Evolutionary conservation across 108 stramenopile species (phyloP), one percentile per base, ranked within the genome.

Genomic region (Fragilaria radians): DNA sequence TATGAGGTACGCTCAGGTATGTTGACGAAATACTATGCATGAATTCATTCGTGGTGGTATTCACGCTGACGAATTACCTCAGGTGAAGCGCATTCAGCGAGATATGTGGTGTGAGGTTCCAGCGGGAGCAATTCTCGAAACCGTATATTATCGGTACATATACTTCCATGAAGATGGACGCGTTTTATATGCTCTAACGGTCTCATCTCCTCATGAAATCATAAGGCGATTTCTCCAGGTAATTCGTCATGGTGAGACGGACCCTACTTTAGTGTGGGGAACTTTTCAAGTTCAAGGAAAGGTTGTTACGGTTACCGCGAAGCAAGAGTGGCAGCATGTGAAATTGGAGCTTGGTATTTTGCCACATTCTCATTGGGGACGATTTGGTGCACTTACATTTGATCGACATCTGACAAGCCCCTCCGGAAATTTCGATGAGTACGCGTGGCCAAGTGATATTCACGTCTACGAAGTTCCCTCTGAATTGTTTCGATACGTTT

Each of bases 101-200:
- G 86, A 87, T 60, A 91, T 91, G 89, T 91, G 85, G 86, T 82
- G 83, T 0, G 85, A 87, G 65, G 59, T 90, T 36, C 89, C 89
- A 5, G 50, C 73, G n/a, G 89, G 89, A 5, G 89, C 89, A 7
- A 67, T 91, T 59, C 49, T 91, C 17, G 86, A 87, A 71, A 76
- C 75, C 45, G 68, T 78, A 1, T 90, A 89, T 30, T 89, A 84
- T 48, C 63, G 84, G 52, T 86, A 86, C 46, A 51, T 85, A 7
- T 85, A 86, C 57, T 90, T 90, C 68, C 82, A 85, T 50, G 89
- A 90, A 71, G 81, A 87, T 51, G 89, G 89, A 28, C 67, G 83
- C n/a, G 83, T 80, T 1, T 62, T 87, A 53, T 90, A 90, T 62
- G 85, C 85, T 0, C 55, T 90, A 25, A 82, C 85, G 1, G 62